These are phyloP conservation scores for Salix exigua DNA, from an alignment of 345 rosid species.

Conservation along the genomic window DNA sequence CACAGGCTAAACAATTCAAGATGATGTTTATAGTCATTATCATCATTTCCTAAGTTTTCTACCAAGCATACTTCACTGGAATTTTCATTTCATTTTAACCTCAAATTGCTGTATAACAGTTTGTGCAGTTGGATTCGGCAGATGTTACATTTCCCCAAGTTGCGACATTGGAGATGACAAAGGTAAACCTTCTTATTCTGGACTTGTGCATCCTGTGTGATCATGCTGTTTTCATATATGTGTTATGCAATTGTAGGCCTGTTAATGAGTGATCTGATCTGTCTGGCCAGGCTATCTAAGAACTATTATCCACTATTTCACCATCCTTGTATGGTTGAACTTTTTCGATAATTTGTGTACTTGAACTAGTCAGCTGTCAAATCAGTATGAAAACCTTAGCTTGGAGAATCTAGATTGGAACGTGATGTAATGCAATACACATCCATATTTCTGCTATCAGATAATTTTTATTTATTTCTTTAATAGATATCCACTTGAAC, in stretches of 20 bases:
- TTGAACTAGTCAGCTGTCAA: background rate
- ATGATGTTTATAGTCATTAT: background rate
- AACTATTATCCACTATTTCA: background rate
- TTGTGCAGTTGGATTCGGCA: conserved; percentile 64
- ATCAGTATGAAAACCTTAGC: background rate
- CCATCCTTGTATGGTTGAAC: conserved; percentile 3
- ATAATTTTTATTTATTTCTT: conserved; percentile 3
- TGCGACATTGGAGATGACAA: conserved; percentile 32
- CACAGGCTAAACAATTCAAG: background rate
- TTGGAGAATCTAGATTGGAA: conserved; percentile 1
- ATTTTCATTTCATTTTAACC: background rate
- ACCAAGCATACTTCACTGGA: conserved; percentile 1
- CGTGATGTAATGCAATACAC: background rate
- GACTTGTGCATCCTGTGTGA: background rate
- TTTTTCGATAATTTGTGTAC: background rate
- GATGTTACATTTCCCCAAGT: conserved; percentile 60
- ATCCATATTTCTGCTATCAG: background rate
- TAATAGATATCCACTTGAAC: background rate
- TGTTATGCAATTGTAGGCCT: background rate
- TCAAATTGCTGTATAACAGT: conserved; percentile 11
- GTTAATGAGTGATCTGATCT: background rate
- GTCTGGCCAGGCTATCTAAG: background rate
- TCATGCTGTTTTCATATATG: background rate
- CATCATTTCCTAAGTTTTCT: background rate
- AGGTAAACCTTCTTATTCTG: conserved; percentile 37